Conservation (phyloP, 2,329 filamentous ascomycete species). For the Neofusicoccum ribis region DNA sequence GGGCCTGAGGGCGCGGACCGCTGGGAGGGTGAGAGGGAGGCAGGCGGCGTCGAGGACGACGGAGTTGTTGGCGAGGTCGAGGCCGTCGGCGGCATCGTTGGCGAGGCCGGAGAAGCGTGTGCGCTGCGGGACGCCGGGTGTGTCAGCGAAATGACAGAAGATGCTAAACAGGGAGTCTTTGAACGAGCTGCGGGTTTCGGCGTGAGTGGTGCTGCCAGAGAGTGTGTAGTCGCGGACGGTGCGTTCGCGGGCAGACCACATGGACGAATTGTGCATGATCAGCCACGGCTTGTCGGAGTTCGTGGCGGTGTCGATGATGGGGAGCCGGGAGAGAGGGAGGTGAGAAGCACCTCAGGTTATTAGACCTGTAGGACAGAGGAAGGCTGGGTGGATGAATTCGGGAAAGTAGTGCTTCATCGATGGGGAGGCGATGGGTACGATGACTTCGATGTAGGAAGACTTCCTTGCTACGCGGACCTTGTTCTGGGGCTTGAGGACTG, state of each 20-base stretch:
- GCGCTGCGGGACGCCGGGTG: too few species aligned
- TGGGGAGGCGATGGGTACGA: conserved; percentile 24
- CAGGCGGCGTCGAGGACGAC: conserved; percentile 37
- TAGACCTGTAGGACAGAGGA: conserved; percentile 9
- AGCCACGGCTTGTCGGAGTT: conserved; percentile 23
- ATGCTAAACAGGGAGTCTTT: conserved; percentile 33
- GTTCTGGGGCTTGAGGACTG: conserved; percentile 23
- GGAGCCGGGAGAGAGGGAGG: conserved; percentile 26
- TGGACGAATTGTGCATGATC: conserved; percentile 21
- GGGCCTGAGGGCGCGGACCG: background rate
- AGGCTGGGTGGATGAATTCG: conserved; percentile 21
- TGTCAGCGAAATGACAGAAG: conserved; percentile 24
- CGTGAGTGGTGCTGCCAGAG: background rate
- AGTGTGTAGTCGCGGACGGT: conserved; percentile 19
- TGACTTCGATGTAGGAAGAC: conserved; percentile 34
- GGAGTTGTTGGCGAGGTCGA: conserved; percentile 35
- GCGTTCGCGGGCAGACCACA: conserved; percentile 26
- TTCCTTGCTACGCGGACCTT: conserved; percentile 33
- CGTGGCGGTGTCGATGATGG: conserved; percentile 23
- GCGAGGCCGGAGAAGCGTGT: conserved; percentile 24
- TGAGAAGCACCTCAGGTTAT: conserved; percentile 28
- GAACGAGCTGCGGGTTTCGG: conserved; percentile 24
- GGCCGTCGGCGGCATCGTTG: conserved; percentile 21
- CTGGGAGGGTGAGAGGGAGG: conserved; percentile 28
- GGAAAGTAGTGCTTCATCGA: conserved; percentile 19